phyloP scores from a whole-genome alignment of 225 moss, liverwort and hornwort species.

The Sphagnum contortum region DNA sequence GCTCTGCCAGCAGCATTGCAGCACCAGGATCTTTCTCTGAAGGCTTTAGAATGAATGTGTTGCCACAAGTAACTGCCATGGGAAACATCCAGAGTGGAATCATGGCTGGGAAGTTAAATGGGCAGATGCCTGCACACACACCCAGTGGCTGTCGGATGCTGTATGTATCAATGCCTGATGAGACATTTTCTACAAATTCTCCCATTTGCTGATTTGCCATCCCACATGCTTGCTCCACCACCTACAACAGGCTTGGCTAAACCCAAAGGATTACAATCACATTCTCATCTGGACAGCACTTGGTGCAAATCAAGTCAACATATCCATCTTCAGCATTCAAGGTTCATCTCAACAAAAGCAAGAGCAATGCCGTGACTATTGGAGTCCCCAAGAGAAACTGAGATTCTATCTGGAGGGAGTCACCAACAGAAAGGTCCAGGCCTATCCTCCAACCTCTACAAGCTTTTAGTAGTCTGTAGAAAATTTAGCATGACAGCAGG shows the following conservation, averaged over 20 bases:
- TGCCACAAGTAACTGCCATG: slow-evolving; percentile 86
- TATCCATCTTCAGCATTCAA: too few species aligned
- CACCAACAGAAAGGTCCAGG: neutral
- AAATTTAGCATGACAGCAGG: too few species aligned
- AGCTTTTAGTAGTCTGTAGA: too few species aligned
- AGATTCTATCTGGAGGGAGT: neutral
- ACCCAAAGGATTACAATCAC: neutral
- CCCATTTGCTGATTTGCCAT: slow-evolving; percentile 97
- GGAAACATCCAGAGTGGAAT: slow-evolving; percentile 99
- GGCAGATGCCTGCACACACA: slow-evolving; percentile 89
- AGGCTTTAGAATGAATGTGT: slow-evolving; percentile 81
- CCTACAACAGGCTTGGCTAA: slow-evolving; percentile 15
- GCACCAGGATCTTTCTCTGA: slow-evolving; percentile 96
- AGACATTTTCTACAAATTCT: slow-evolving; percentile 85
- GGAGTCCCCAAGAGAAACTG: neutral
- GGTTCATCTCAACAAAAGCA: too few species aligned
- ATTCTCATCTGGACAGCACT: neutral
- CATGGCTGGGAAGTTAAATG: slow-evolving; percentile 98
- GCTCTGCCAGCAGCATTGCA: slow-evolving; percentile 79
- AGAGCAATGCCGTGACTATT: too few species aligned
- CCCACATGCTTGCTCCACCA: slow-evolving; percentile 93
- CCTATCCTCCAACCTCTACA: too few species aligned
- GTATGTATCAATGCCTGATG: slow-evolving; percentile 61
- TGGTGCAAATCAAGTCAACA: neutral
- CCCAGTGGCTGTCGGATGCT: slow-evolving; percentile 93